These are phyloP conservation scores for Camellia sinensis DNA, from an alignment of 148 eudicot species.

Conservation along the genomic window DNA sequence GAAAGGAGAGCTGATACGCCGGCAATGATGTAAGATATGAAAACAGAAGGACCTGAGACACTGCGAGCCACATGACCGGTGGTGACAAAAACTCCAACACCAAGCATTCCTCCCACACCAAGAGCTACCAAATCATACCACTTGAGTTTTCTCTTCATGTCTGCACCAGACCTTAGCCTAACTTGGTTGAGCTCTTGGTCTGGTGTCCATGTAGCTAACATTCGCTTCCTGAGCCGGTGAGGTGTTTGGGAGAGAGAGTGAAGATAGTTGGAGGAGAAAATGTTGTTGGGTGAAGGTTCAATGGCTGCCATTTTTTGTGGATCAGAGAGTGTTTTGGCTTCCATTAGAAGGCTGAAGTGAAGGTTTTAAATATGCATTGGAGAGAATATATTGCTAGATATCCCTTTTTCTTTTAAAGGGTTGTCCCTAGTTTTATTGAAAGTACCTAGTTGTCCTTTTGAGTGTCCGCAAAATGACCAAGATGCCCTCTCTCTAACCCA, in stretches of 20 bases:
- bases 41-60: conserved; percentile 63
- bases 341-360: conserved; percentile 11
- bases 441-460: conserved; percentile 10
- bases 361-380: conserved; percentile 29
- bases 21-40: conserved; percentile 67
- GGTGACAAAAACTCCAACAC: conserved; percentile 80
- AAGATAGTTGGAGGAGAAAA: conserved; percentile 33
- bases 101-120: conserved; percentile 86
- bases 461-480: neutral
- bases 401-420: conserved; percentile 2
- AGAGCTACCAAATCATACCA: conserved; percentile 73
- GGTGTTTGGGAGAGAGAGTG: conserved; percentile 66
- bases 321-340: conserved; percentile 3
- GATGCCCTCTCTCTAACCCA: conserved; percentile 18
- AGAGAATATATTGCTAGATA: conserved; percentile 14
- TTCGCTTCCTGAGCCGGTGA: conserved; percentile 48
- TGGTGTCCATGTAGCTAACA: conserved; percentile 70
- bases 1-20: conserved; percentile 71
- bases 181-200: conserved; percentile 70
- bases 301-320: conserved; percentile 23
- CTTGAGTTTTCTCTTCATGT: conserved; percentile 67
- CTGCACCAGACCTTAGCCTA: conserved; percentile 79
- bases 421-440: neutral
- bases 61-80: conserved; percentile 58
- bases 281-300: conserved; percentile 15